phyloP scores from a whole-genome alignment of 2,329 filamentous ascomycete genomes.

The Amylocarpus encephaloides region DNA sequence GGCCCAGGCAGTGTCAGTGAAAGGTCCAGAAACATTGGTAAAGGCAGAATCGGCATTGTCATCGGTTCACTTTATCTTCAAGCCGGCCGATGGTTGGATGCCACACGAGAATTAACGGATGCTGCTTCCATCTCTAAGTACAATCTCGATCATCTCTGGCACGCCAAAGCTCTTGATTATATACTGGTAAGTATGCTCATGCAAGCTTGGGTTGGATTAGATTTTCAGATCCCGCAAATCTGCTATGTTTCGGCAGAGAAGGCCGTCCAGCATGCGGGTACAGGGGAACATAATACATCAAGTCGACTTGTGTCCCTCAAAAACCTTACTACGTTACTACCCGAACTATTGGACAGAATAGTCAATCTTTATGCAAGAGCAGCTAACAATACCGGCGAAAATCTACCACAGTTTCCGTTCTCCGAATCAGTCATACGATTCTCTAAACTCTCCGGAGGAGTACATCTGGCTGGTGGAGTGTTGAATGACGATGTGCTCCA shows the following conservation, averaged over 20 bases:
- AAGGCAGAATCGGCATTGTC: conserved; percentile 70
- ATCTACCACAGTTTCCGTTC: conserved; percentile 62
- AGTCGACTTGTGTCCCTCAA: conserved; percentile 37
- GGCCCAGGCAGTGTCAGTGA: conserved; percentile 66
- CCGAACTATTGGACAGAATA: conserved; percentile 70
- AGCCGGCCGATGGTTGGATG: conserved; percentile 84
- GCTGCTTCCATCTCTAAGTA: conserved; percentile 70
- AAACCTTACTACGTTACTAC: conserved; percentile 53
- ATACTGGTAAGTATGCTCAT: conserved; percentile 77
- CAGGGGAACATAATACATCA: conserved; percentile 29
- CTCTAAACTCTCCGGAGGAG: conserved; percentile 59
- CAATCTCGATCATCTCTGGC: conserved; percentile 91
- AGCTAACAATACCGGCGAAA: conserved; percentile 55
- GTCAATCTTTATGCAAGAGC: conserved; percentile 66
- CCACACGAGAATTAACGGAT: conserved; percentile 75
- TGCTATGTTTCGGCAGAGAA: conserved; percentile 36
- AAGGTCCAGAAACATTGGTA: conserved; percentile 72
- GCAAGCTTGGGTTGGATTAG: conserved; percentile 74
- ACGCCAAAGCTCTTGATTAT: conserved; percentile 88
- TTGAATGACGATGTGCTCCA: conserved; percentile 55
- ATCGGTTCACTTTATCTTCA: conserved; percentile 82
- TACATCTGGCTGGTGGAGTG: conserved; percentile 60
- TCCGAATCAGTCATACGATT: conserved; percentile 70
- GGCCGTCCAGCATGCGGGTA: conserved; percentile 15
- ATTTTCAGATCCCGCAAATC: conserved; percentile 67